Conservation (phyloP, 495 filamentous ascomycete species). For the Aspergillus coremiiformis region DNA sequence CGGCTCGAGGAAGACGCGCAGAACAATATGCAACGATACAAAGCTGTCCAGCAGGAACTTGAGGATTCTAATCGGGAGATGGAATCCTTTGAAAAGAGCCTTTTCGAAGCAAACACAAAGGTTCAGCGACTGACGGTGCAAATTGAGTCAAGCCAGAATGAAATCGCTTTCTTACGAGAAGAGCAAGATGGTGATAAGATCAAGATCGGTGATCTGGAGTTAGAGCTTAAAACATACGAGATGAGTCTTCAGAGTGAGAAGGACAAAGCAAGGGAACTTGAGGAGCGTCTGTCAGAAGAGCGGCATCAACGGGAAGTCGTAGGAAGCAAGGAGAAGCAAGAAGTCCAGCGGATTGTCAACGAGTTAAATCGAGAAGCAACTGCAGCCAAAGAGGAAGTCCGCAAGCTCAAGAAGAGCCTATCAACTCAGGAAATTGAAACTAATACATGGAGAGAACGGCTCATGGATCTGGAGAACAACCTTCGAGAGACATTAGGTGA, state of each 20-base stretch:
- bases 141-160: constrained; percentile 82
- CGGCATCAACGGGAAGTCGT: constrained; percentile 79
- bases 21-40: constrained; percentile 54
- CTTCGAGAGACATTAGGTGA: constrained; percentile 78
- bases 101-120: constrained; percentile 76
- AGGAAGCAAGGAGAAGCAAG: constrained; percentile 80
- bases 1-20: constrained; percentile 81
- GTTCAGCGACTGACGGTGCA: constrained; percentile 79
- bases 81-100: constrained; percentile 64
- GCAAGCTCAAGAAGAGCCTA: constrained; percentile 71
- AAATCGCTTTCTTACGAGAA: constrained; percentile 91
- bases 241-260: constrained; percentile 69
- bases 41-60: constrained; percentile 68
- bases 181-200: constrained; percentile 98
- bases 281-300: constrained; percentile 69
- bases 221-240: constrained; percentile 65
- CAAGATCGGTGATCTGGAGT: constrained; percentile 87
- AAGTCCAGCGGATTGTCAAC: constrained; percentile 71
- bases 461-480: constrained; percentile 82
- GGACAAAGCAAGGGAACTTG: constrained; percentile 70
- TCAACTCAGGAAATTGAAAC: constrained; percentile 80
- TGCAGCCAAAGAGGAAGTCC: constrained; percentile 77
- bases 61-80: constrained; percentile 68
- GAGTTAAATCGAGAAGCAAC: constrained; percentile 78
- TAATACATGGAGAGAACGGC: constrained; percentile 77